Conservation (phyloP, 2,329 filamentous ascomycete genomes). For the Botryosphaeria dothidea region DNA sequence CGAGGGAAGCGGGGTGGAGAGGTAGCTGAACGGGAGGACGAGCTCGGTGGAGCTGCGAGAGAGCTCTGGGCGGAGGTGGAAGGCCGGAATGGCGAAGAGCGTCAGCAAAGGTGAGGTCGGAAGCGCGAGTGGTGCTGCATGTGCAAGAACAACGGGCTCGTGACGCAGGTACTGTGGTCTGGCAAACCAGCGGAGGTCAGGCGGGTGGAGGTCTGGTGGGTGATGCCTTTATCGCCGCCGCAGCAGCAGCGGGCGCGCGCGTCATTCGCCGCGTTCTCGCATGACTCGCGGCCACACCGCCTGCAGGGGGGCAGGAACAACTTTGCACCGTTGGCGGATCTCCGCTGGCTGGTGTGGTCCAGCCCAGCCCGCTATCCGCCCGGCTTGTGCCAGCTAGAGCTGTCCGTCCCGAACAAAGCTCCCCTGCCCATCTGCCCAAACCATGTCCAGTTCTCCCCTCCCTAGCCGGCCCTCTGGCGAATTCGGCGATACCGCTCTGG, state of each 20-base stretch:
- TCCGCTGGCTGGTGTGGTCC: neutral
- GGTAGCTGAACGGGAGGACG: neutral
- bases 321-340: neutral
- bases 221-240: neutral
- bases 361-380: neutral
- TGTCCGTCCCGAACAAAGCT: neutral
- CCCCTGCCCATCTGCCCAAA: neutral
- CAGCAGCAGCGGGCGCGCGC: slow-evolving; percentile 4
- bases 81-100: neutral
- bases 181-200: neutral
- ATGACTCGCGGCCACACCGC: neutral
- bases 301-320: neutral
- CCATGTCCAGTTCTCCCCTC: slow-evolving; percentile 13
- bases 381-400: neutral
- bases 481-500: slow-evolving; percentile 5
- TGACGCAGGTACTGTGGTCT: neutral
- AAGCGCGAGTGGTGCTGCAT: neutral
- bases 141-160: neutral
- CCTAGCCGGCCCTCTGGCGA: slow-evolving; percentile 15
- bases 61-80: neutral
- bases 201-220: neutral
- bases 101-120: neutral
- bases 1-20: neutral
- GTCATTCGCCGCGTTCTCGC: slow-evolving; percentile 12
- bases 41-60: neutral